These are phyloP conservation scores for Backusella tuberculispora DNA, from an alignment of 192 early-diverging fungal species.

Conservation along the genomic window DNA sequence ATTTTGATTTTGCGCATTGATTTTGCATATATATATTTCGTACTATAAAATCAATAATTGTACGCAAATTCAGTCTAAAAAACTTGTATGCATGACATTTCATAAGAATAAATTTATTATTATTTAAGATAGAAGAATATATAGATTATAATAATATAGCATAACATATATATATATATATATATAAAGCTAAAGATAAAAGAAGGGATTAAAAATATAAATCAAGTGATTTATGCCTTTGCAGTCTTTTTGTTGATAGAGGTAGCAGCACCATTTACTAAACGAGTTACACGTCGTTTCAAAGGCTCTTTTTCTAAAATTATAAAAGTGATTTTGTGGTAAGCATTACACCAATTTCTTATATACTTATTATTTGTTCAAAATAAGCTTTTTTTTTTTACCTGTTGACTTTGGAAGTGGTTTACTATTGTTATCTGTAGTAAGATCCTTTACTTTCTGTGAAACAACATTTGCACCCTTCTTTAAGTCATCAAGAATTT, in stretches of 20 bases:
- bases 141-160: neutral
- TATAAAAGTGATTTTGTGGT: too few species aligned
- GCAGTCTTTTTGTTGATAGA: conserved; percentile 16
- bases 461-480: conserved; percentile 5
- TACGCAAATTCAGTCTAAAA: too few species aligned
- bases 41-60: too few species aligned
- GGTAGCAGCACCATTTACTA: conserved; percentile 15
- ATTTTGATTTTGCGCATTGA: too few species aligned
- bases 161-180: too few species aligned
- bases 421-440: neutral
- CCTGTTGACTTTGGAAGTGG: neutral
- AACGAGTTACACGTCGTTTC: conserved; percentile 8
- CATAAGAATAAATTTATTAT: too few species aligned
- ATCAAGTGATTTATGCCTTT: conserved; percentile 4
- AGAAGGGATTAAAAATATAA: neutral
- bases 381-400: neutral
- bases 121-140: neutral
- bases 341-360: too few species aligned
- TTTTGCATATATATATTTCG: too few species aligned
- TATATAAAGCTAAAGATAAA: too few species aligned
- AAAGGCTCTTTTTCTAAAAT: conserved; percentile 4
- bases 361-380: neutral
- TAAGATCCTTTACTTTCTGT: conserved; percentile 5
- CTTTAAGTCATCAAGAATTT: conserved; percentile 5
- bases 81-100: too few species aligned